Evolutionary conservation across 495 filamentous ascomycete genomes (phyloP).

Genomic region (Aspergillus wentii): DNA sequence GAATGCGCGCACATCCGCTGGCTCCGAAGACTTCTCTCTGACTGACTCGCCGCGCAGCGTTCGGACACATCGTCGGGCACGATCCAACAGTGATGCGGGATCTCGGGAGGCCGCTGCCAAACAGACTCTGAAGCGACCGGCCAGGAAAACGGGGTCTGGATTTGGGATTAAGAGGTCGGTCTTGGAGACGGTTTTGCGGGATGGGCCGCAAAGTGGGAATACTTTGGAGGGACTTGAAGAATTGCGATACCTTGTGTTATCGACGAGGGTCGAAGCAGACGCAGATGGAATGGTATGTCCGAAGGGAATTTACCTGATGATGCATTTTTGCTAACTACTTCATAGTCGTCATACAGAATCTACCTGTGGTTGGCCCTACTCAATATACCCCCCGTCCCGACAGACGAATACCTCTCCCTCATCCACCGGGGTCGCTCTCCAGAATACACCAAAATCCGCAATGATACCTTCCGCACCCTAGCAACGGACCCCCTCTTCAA

Average conservation of each 20-base stretch:
- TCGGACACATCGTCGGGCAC: conserved; percentile 50
- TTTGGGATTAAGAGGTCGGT: conserved; percentile 55
- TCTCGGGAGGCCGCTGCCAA: conserved; percentile 32
- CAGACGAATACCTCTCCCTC: conserved; percentile 82
- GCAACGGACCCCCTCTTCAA: conserved; percentile 95
- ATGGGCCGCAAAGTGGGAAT: conserved; percentile 69
- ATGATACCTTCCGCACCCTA: conserved; percentile 94
- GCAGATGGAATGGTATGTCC: conserved; percentile 78
- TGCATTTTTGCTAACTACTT: conserved; percentile 1
- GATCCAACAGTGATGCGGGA: conserved; percentile 71
- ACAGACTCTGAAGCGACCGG: conserved; percentile 42
- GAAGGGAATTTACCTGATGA: too few species aligned
- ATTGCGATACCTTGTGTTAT: conserved; percentile 70
- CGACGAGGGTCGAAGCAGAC: conserved; percentile 74
- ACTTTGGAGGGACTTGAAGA: conserved; percentile 62
- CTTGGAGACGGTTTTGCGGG: conserved; percentile 60
- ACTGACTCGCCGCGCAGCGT: conserved; percentile 21
- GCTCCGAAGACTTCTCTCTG: conserved; percentile 14
- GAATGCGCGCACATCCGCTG: conserved; percentile 20
- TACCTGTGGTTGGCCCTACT: conserved; percentile 95
- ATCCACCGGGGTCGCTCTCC: conserved; percentile 91
- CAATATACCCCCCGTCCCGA: conserved; percentile 73
- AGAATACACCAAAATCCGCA: conserved; percentile 93
- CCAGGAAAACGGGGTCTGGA: conserved; percentile 50
- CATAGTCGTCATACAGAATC: conserved; percentile 83